Base-by-base conservation (phyloP, 345 rosid species). In the Isatis tinctoria region DNA sequence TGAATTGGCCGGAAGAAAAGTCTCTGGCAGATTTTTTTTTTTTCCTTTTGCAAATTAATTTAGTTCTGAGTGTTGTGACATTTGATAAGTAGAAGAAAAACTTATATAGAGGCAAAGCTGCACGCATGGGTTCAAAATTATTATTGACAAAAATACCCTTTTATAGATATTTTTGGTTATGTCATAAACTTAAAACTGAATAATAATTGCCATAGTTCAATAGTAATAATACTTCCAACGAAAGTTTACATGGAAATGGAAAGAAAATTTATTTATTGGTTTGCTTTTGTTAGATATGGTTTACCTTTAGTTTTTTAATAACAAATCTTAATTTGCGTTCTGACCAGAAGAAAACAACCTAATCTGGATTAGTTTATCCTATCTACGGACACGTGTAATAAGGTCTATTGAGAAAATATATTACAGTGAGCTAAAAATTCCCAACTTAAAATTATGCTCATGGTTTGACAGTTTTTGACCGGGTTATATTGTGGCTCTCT, bases 51-150 rank as follows among this genome's bases (percentile, higher is more conserved):
- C 18, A 11, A 10, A 6, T 27, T 49, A 10, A 11, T 18, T 62
- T 1, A 74, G 49, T 28, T 48, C 27, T 47, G 8, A n/a, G 48
- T 70, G 12, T 65, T 77, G 72, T 70, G 70, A 62, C 44, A 27
- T 30, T 27, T 30, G 54, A 45, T 54, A 54, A 70, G 67, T 54
- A 61, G 53, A 18, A 69, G 71, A 47, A 18, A 13, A 63, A 17
- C 14, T 69, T 69, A 70, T 69, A 69, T 68, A 68, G 67, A 69
- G 33, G 3, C 22, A 3, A 73, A 11, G 22, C 44, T 4, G 41
- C 49, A 76, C 14, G 43, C 43, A 76, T 76, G 60, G 27, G 41
- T 70, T 76, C 13, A 6, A 49, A 36, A 27, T 0, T 30, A 0
- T 10, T 1, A 32, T 4, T 51, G 64, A 60, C 74, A 0, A 52